These are phyloP conservation scores for Fusarium longipes DNA, from an alignment of 2,329 filamentous ascomycete genomes.

Conservation along the genomic window DNA sequence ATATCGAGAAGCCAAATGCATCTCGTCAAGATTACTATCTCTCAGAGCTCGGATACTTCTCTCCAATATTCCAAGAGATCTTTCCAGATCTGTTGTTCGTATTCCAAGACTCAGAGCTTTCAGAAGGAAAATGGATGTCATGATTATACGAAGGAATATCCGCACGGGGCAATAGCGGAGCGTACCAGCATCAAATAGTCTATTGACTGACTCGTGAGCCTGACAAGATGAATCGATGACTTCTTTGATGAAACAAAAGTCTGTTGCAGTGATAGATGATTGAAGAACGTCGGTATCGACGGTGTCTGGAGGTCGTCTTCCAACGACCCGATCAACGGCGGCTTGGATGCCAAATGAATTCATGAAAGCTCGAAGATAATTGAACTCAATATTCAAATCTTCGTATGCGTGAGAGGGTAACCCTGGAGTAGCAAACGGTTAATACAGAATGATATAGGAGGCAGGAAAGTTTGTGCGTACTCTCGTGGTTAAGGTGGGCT, in stretches of 20 bases:
- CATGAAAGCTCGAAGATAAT: conserved; percentile 56
- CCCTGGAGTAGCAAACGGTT: rapidly evolving
- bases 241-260: conserved; percentile 66
- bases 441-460: rapidly evolving
- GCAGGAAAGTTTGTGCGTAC: background rate
- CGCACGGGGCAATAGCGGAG: conserved; percentile 65
- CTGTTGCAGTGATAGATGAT: conserved; percentile 57
- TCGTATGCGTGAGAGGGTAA: background rate
- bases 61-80: conserved; percentile 15
- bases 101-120: conserved; percentile 45
- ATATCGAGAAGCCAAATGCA: conserved; percentile 32
- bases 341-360: conserved; percentile 66
- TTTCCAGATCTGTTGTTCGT: conserved; percentile 17
- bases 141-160: conserved; percentile 65
- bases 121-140: conserved; percentile 66
- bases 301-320: background rate
- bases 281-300: conserved; percentile 35
- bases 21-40: conserved; percentile 26
- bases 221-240: conserved; percentile 65
- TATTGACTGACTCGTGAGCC: conserved; percentile 61
- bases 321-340: conserved; percentile 58
- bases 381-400: conserved; percentile 56
- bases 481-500: conserved; percentile 1
- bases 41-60: conserved; percentile 13
- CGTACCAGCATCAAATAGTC: conserved; percentile 57